Percentiles rank a stretch among this genome's conserved stretches.
Evolutionary conservation across 106 monocot species (phyloP).

Genomic region (Platanthera guangdongensis): DNA sequence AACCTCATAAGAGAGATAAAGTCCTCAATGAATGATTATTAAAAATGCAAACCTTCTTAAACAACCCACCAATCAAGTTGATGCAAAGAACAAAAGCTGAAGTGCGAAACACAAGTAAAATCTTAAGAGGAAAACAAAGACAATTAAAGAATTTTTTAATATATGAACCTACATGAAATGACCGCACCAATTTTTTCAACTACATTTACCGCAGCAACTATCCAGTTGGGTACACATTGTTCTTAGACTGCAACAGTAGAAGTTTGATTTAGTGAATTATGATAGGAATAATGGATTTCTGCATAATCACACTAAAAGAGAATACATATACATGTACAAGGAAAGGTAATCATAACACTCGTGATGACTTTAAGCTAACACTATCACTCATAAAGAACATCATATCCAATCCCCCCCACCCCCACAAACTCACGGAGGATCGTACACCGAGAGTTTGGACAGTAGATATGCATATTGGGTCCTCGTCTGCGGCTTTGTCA

Average conservation of each 20-base stretch:
- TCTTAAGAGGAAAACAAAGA: conserved; percentile 1
- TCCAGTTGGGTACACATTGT: not conserved
- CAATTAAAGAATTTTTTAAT: not conserved
- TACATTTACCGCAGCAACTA: not conserved
- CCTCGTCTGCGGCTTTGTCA: too few relatives aligned
- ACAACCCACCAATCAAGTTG: not conserved
- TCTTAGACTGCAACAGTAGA: not conserved
- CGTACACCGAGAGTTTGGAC: too few relatives aligned
- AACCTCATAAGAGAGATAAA: not conserved
- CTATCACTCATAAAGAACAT: too few relatives aligned
- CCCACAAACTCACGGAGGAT: too few relatives aligned
- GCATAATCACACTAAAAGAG: too few relatives aligned
- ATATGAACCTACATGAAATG: conserved; percentile 1
- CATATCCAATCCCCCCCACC: too few relatives aligned
- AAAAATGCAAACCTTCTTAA: not conserved
- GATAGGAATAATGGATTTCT: too few relatives aligned
- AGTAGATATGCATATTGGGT: too few relatives aligned
- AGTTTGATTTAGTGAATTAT: not conserved
- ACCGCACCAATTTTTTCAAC: not conserved
- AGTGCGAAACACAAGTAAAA: not conserved
- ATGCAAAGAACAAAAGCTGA: not conserved
- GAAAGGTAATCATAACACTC: too few relatives aligned
- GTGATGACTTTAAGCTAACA: too few relatives aligned
- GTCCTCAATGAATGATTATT: not conserved
- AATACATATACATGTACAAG: too few relatives aligned